phyloP scores from a whole-genome alignment of 371 early-diverging fungal genomes.

The Parasitella parasitica region DNA sequence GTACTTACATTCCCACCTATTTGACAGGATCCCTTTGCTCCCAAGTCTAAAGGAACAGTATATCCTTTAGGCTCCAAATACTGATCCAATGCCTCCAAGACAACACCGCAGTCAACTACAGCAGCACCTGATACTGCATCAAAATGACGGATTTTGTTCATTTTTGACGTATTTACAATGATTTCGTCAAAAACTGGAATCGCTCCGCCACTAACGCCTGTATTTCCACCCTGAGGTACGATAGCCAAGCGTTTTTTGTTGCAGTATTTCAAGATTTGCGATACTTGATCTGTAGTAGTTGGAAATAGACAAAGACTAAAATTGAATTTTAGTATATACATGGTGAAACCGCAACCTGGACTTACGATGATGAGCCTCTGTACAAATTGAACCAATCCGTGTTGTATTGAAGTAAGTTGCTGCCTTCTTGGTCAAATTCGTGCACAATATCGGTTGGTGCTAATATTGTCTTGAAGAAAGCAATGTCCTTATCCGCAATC shows the following conservation, averaged over 20 bases:
- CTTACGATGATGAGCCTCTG: slow-evolving; percentile 65
- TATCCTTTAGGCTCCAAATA: slow-evolving; percentile 75
- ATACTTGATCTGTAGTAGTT: slow-evolving; percentile 78
- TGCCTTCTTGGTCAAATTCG: slow-evolving; percentile 41
- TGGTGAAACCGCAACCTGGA: neutral
- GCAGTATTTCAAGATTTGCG: slow-evolving; percentile 84
- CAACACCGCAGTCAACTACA: slow-evolving; percentile 86
- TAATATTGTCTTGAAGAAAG: slow-evolving; percentile 47
- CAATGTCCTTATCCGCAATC: slow-evolving; percentile 57
- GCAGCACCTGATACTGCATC: slow-evolving; percentile 82
- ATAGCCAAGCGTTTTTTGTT: slow-evolving; percentile 79
- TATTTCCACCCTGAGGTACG: slow-evolving; percentile 96
- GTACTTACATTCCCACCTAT: slow-evolving; percentile 97
- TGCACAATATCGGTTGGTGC: slow-evolving; percentile 35
- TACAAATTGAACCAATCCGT: slow-evolving; percentile 90
- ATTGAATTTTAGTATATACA: neutral
- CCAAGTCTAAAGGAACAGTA: slow-evolving; percentile 87
- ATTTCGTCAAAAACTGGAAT: slow-evolving; percentile 92
- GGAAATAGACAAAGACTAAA: slow-evolving; percentile 66
- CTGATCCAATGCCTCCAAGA: slow-evolving; percentile 82
- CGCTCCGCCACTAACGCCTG: slow-evolving; percentile 68
- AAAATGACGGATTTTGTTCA: slow-evolving; percentile 78
- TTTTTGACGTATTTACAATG: slow-evolving; percentile 69
- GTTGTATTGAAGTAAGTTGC: slow-evolving; percentile 5
- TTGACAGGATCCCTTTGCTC: slow-evolving; percentile 82